Evolutionary conservation across 2,329 filamentous ascomycete species (phyloP).

Genomic region (Beauveria scarabaeidicola): DNA sequence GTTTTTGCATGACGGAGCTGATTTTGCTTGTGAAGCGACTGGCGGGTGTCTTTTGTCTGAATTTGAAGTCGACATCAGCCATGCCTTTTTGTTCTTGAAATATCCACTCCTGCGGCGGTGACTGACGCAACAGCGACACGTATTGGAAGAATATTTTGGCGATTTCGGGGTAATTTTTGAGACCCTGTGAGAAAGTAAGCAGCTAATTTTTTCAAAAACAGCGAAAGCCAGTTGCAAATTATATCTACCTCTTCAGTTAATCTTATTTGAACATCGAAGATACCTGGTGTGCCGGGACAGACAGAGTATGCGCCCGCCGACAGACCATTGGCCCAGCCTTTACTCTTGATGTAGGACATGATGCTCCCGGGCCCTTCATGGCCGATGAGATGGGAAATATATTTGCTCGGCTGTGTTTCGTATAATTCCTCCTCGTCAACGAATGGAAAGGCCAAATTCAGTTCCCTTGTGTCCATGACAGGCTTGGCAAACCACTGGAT

Average conservation of each 20-base stretch:
- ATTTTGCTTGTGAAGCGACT: constrained; percentile 81
- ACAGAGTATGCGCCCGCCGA: constrained; percentile 68
- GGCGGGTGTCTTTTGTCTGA: constrained; percentile 84
- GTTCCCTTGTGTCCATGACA: constrained; percentile 74
- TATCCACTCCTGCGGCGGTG: constrained; percentile 82
- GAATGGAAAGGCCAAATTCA: constrained; percentile 78
- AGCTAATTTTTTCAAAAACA: not conserved
- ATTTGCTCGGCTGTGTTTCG: constrained; percentile 74
- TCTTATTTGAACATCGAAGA: constrained; percentile 72
- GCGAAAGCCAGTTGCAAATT: not conserved
- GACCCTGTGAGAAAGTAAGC: constrained; percentile 36
- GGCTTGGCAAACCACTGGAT: constrained; percentile 82
- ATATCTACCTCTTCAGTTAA: constrained; percentile 66
- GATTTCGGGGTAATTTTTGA: constrained; percentile 75
- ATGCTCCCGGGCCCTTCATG: constrained; percentile 91
- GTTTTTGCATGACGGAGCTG: constrained; percentile 85
- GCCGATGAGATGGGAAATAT: constrained; percentile 81
- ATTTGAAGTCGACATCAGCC: constrained; percentile 89
- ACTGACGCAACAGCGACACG: constrained; percentile 73
- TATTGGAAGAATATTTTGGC: constrained; percentile 85
- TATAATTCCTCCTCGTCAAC: constrained; percentile 74
- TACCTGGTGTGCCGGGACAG: constrained; percentile 66
- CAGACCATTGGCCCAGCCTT: constrained; percentile 80
- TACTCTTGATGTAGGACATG: constrained; percentile 79
- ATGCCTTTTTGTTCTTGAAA: constrained; percentile 86